phyloP scores from a whole-genome alignment of 768 basidiomycete genomes.

The Tubosaeta brunneosetosa region DNA sequence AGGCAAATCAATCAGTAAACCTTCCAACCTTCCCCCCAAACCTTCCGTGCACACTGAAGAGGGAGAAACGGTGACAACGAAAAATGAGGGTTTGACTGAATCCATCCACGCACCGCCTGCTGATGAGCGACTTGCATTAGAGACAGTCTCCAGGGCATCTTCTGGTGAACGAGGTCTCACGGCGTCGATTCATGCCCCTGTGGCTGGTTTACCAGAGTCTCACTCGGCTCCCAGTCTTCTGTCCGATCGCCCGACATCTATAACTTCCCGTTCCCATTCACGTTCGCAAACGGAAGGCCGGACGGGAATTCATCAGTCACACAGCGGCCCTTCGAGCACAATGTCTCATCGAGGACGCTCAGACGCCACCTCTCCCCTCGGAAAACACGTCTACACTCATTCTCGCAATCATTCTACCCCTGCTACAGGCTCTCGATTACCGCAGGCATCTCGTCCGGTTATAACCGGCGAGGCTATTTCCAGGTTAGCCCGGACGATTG shows the following conservation, averaged over 20 bases:
- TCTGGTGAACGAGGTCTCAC: conserved; percentile 35
- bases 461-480: conserved; percentile 71
- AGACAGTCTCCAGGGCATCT: conserved; percentile 14
- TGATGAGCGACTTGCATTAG: conserved; percentile 15
- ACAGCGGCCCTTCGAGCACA: conserved; percentile 21
- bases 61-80: conserved; percentile 14
- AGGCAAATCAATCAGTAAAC: conserved; percentile 12
- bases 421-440: conserved; percentile 36
- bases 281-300: conserved; percentile 58
- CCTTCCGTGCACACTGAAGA: conserved; percentile 1
- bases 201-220: conserved; percentile 33
- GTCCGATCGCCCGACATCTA: conserved; percentile 30
- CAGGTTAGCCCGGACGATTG: conserved; percentile 59
- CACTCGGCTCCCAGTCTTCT: conserved; percentile 33
- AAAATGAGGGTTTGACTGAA: conserved; percentile 19
- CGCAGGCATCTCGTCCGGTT: conserved; percentile 56
- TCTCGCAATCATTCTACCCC: conserved; percentile 65
- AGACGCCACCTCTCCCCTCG: conserved; percentile 43
- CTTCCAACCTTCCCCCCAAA: conserved; percentile 13
- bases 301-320: conserved; percentile 29
- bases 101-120: conserved; percentile 25
- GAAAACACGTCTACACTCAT: conserved; percentile 33
- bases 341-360: conserved; percentile 36
- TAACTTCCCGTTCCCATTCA: conserved; percentile 37
- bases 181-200: conserved; percentile 57